Base-by-base conservation (phyloP, 345 rosid species). In the Populus simonii region DNA sequence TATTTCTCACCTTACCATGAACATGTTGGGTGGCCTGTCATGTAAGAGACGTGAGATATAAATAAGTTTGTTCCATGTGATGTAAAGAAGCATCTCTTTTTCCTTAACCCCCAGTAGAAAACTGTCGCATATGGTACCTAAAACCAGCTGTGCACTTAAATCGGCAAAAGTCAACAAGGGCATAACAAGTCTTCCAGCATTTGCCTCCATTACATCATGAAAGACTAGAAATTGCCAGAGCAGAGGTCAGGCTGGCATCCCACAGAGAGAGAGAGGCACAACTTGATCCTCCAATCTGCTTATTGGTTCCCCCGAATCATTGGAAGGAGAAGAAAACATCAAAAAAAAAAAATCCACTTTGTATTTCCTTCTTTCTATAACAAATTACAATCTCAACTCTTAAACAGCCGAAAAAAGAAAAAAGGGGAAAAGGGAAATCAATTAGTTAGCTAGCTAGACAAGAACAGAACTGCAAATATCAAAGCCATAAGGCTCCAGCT, bases 401-500 rank as follows among this genome's bases (percentile, higher is more conserved):
- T 27, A n/a, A 15, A 33, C 71, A 71, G 65, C 7, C 9, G 16
- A 7, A 43, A 18, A 57, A 51, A 27, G n/a, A 38, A 41, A 17
- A 18, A 31, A 3, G 20, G 62, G 10, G 31, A 4, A 71, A 10
- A 35, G 10, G 65, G 36, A 55, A 22, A 57, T 53, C 35, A 62
- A 61, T 15, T 59, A 29, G 33, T 63, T 41, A 20, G 55, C 23
- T 31, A 76, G 72, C 31, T 36, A 49, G 55, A 29, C 49, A 87
- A 35, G 20, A 66, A 72, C 27, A 51, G 20, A 69, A 43, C 31
- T 16, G 11, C 47, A 36, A 63, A 2, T 75, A 80, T 89, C 86
- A 93, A 84, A 96, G 96, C 98, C 99, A 96, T 77, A 96, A 83
- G 65, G 97, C 99, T 1, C 97, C 96, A n/a, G 99, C 98, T 82